Percentiles rank a stretch among this genome's conserved stretches.
phyloP scores from a whole-genome alignment of 306 rosid genomes.

The Dalbergia cultrata region DNA sequence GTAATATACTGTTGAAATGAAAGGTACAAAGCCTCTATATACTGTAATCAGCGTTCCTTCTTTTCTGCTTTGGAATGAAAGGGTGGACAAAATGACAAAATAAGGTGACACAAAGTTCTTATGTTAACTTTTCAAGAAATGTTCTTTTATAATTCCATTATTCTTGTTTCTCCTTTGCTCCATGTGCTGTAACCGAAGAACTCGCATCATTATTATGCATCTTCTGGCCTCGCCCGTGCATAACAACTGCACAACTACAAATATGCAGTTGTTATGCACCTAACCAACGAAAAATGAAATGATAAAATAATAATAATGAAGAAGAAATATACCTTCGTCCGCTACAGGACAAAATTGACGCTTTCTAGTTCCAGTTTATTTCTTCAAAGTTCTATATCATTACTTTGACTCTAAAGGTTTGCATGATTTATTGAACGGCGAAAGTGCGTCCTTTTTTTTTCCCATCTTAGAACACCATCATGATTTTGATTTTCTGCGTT shows the following conservation, averaged over 20 bases:
- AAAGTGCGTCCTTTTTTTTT: constrained; percentile 51
- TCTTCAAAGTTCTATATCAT: constrained; percentile 43
- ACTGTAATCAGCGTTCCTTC: no score
- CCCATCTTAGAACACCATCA: constrained; percentile 49
- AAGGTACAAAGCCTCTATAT: no score
- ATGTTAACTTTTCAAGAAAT: background rate
- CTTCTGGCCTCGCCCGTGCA: constrained; percentile 24
- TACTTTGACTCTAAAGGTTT: constrained; percentile 64
- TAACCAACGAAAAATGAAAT: background rate
- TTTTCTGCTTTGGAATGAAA: background rate
- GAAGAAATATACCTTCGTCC: constrained; percentile 28
- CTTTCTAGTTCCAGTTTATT: constrained; percentile 41
- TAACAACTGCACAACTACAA: constrained; percentile 28
- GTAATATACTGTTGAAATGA: background rate
- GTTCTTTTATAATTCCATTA: no score
- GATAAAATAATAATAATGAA: constrained; percentile 2
- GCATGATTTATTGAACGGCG: constrained; percentile 66
- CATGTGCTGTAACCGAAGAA: background rate
- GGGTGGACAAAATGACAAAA: background rate
- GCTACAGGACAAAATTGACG: constrained; percentile 53
- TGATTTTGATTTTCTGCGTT: constrained; percentile 43
- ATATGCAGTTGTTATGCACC: background rate
- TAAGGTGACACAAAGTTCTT: background rate
- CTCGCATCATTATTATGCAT: background rate
- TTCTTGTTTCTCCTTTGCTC: background rate